Conservation (phyloP, 2,329 filamentous ascomycete genomes). For the Esteya vermicola region DNA sequence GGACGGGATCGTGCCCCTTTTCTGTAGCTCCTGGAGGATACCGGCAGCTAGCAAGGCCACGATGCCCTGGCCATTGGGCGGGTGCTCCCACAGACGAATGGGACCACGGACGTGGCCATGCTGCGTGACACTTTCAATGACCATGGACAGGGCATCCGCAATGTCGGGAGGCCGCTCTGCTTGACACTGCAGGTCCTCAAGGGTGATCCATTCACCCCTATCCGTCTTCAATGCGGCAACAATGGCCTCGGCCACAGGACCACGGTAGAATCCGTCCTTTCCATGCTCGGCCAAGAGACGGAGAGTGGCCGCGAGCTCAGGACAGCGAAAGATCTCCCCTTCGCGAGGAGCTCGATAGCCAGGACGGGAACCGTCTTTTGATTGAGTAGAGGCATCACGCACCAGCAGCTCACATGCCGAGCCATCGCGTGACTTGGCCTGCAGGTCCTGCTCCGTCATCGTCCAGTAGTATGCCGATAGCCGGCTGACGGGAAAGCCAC, state of each 20-base stretch:
- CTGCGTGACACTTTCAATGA: too few relatives aligned
- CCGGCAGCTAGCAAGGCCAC: constrained; percentile 86
- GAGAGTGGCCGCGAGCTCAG: constrained; percentile 66
- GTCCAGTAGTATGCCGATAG: constrained; percentile 26
- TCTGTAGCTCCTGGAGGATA: constrained; percentile 74
- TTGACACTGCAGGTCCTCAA: constrained; percentile 69
- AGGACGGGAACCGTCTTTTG: constrained; percentile 51
- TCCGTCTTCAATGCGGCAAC: constrained; percentile 60
- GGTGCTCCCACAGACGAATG: constrained; percentile 81
- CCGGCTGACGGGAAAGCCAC: constrained; percentile 77
- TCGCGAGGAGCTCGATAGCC: constrained; percentile 56
- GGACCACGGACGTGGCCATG: constrained; percentile 61
- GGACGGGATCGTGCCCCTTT: constrained; percentile 53
- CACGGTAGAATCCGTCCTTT: constrained; percentile 79
- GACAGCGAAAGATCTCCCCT: constrained; percentile 78
- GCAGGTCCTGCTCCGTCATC: constrained; percentile 11
- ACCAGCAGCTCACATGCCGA: constrained; percentile 69
- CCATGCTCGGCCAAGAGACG: constrained; percentile 60
- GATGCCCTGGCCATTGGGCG: constrained; percentile 89
- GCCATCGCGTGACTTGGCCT: constrained; percentile 53
- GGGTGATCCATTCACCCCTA: constrained; percentile 60
- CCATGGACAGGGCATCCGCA: constrained; percentile 54
- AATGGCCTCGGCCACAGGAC: constrained; percentile 63
- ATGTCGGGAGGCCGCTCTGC: constrained; percentile 21
- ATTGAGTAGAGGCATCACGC: constrained; percentile 42